These are phyloP conservation scores for Phytophthora sp. DNA, from an alignment of 352 stramenopile genomes.

Conservation along the genomic window DNA sequence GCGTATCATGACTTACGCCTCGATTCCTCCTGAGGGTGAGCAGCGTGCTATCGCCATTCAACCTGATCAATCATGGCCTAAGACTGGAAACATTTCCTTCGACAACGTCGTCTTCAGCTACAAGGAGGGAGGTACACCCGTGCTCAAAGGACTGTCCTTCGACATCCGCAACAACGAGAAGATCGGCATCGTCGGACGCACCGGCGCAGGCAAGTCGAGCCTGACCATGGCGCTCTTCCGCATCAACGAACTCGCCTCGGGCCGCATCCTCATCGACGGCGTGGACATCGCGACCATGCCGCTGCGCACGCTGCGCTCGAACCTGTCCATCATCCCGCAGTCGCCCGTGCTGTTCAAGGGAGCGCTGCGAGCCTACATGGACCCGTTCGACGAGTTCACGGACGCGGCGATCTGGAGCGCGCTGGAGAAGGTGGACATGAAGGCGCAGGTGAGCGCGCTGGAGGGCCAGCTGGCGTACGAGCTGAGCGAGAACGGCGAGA, in stretches of 20 bases:
- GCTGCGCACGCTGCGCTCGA: slow-evolving; percentile 30
- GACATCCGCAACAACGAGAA: slow-evolving; percentile 51
- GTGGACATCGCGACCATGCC: slow-evolving; percentile 37
- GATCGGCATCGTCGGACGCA: slow-evolving; percentile 87
- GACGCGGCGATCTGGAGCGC: slow-evolving; percentile 77
- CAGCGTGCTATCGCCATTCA: slow-evolving; percentile 22
- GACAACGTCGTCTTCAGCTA: slow-evolving; percentile 37
- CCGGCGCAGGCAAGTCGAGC: slow-evolving; percentile 81
- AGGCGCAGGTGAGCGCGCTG: slow-evolving; percentile 21
- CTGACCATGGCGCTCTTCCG: slow-evolving; percentile 88
- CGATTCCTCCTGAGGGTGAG: slow-evolving; percentile 28
- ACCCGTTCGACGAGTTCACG: slow-evolving; percentile 85
- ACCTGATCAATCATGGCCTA: slow-evolving; percentile 59
- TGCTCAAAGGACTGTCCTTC: slow-evolving; percentile 60
- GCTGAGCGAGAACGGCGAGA: slow-evolving; percentile 61
- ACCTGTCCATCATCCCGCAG: slow-evolving; percentile 48
- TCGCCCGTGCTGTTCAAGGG: slow-evolving; percentile 91
- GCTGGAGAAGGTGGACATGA: slow-evolving; percentile 75
- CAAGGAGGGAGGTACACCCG: background rate
- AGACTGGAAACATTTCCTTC: slow-evolving; percentile 71
- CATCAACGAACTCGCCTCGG: slow-evolving; percentile 68
- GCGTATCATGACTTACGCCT: slow-evolving; percentile 49
- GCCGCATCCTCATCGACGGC: slow-evolving; percentile 46
- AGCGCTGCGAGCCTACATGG: slow-evolving; percentile 83
- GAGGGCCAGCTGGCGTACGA: slow-evolving; percentile 23